These are phyloP conservation scores for Fusarium newnesense DNA, from an alignment of 2,329 filamentous ascomycete species.

Conservation along the genomic window DNA sequence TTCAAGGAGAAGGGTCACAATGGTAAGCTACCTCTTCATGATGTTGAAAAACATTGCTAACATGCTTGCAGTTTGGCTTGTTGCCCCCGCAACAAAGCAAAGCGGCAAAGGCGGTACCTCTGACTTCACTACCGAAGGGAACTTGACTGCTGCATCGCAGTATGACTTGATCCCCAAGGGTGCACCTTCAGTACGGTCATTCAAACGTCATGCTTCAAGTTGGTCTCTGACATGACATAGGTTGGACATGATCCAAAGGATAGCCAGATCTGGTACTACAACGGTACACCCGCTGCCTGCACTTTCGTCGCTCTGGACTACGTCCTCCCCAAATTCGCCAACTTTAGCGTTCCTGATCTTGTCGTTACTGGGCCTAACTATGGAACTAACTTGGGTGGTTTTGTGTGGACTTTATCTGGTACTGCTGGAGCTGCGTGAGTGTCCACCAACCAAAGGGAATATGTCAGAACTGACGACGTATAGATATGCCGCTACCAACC, in stretches of 20 bases:
- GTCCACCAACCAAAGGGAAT: rapidly evolving
- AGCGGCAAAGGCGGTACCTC: slow-evolving; percentile 46
- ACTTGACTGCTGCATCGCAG: slow-evolving; percentile 41
- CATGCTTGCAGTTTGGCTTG: slow-evolving; percentile 40
- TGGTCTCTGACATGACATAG: slow-evolving; percentile 8
- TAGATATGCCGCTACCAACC: slow-evolving; percentile 60
- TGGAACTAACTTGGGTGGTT: slow-evolving; percentile 63
- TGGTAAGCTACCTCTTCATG: slow-evolving; percentile 8
- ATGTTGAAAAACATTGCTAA: rapidly evolving
- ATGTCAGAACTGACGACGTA: rapidly evolving
- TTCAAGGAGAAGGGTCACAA: slow-evolving; percentile 45
- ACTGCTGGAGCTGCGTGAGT: slow-evolving; percentile 57
- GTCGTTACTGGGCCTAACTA: slow-evolving; percentile 67
- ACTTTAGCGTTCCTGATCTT: slow-evolving; percentile 62
- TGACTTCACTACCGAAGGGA: slow-evolving; percentile 43
- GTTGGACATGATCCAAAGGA: slow-evolving; percentile 62
- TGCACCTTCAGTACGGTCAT: slow-evolving; percentile 38
- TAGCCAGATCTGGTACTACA: slow-evolving; percentile 68
- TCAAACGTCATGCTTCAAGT: rapidly evolving
- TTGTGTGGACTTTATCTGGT: slow-evolving; percentile 63
- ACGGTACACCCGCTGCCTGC: slow-evolving; percentile 66
- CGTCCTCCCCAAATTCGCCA: slow-evolving; percentile 60
- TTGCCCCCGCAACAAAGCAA: slow-evolving; percentile 46
- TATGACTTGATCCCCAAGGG: slow-evolving; percentile 46
- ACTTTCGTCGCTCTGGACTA: slow-evolving; percentile 67